Percentiles rank a stretch among this genome's conserved stretches.
These are phyloP conservation scores for Wickerhamomyces sydowiorum DNA, from an alignment of 805 yeast genomes.

Conservation along the genomic window DNA sequence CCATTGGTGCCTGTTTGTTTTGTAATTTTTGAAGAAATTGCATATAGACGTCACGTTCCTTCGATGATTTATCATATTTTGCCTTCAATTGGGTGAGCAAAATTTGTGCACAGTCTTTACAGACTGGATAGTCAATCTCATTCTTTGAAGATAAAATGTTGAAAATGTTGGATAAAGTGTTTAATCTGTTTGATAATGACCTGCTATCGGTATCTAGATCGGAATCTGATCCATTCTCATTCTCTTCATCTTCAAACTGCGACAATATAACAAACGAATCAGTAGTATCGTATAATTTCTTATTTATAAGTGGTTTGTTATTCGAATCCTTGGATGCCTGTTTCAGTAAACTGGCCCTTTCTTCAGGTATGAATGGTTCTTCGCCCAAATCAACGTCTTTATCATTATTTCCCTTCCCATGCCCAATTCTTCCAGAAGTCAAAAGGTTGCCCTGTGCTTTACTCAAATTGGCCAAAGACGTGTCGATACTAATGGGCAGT, in stretches of 20 bases:
- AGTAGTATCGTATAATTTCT: slow-evolving; percentile 8
- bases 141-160: slow-evolving; percentile 66
- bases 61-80: slow-evolving; percentile 65
- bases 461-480: slow-evolving; percentile 45
- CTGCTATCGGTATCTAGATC: slow-evolving; percentile 24
- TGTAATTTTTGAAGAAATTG: slow-evolving; percentile 67
- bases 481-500: slow-evolving; percentile 50
- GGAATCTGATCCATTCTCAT: slow-evolving; percentile 19
- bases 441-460: slow-evolving; percentile 52
- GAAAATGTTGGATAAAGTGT: slow-evolving; percentile 58
- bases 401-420: slow-evolving; percentile 9
- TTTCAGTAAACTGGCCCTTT: slow-evolving; percentile 10
- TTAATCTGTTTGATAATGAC: slow-evolving; percentile 43
- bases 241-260: slow-evolving; percentile 15
- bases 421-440: slow-evolving; percentile 28
- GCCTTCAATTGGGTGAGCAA: slow-evolving; percentile 59
- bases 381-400: slow-evolving; percentile 9
- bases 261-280: slow-evolving; percentile 24
- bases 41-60: slow-evolving; percentile 74
- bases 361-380: slow-evolving; percentile 22
- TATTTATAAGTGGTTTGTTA: slow-evolving; percentile 6
- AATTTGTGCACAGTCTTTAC: slow-evolving; percentile 74
- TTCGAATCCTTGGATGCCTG: slow-evolving; percentile 1
- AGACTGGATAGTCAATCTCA: slow-evolving; percentile 81
- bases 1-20: slow-evolving; percentile 42